Evolutionary conservation across 225 moss, liverwort and hornwort genomes (phyloP).

Genomic region (Pseudisothecium myosuroides): DNA sequence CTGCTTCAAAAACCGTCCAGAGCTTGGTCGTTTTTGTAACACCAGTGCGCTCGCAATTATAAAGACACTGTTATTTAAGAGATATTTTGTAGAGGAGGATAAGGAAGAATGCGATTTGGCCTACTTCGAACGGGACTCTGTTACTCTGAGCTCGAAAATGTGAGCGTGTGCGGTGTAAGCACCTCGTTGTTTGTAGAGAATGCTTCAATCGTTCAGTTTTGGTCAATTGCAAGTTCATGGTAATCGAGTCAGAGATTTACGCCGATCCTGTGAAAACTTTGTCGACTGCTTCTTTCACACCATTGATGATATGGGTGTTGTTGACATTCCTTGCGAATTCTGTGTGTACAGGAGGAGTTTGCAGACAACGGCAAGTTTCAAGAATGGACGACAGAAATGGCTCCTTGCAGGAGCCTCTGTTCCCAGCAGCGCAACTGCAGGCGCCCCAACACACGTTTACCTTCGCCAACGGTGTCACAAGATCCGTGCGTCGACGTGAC

Average conservation of each 20-base stretch:
- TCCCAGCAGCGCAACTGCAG: neutral
- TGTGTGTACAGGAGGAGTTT: neutral
- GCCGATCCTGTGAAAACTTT: neutral
- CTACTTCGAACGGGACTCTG: neutral
- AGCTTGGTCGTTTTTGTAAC: neutral
- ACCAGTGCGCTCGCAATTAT: neutral
- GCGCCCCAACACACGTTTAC: neutral
- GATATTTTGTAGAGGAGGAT: neutral
- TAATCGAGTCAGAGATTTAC: neutral
- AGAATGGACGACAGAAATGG: neutral
- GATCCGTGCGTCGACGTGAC: neutral
- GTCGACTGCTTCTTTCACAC: neutral
- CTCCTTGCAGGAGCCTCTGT: neutral
- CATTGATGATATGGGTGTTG: neutral
- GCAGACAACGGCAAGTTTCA: neutral
- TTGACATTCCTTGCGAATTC: neutral
- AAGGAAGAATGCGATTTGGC: neutral
- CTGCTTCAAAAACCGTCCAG: neutral
- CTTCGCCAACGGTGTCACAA: slow-evolving; percentile 1
- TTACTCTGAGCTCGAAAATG: neutral
- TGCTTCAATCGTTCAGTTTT: neutral
- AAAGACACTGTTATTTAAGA: neutral
- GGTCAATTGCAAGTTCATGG: neutral
- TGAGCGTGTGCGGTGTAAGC: neutral
- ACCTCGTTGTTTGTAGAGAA: neutral